Evolutionary conservation across 192 early-diverging fungal genomes (phyloP), one percentile per base, ranked within the genome.

Genomic region (Linnemannia exigua): DNA sequence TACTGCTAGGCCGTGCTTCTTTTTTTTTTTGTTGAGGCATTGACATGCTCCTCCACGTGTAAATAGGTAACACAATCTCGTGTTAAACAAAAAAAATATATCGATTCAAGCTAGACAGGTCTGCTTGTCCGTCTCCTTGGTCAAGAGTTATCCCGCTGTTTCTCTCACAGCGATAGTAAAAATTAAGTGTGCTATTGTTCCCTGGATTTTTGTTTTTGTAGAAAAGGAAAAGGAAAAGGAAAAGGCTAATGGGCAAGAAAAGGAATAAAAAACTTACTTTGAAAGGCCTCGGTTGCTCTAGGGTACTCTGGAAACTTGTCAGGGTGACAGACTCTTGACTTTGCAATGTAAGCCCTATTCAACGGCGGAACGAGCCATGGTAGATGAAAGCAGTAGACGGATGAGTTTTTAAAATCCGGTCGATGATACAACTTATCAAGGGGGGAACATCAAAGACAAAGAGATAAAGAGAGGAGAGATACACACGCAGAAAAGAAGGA

Each of bases 241-340:
- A 44, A 44, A 44, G 3, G 41, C 9, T 25, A 14, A 69, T 38
- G 8, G 33, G n/a, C 2, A 20, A 15, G 0, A 69, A 69, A 31
- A 36, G 20, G 7, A 31, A 33, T 15, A 67, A 7, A 9, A 37
- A 16, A 58, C 79, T 87, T 88, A 91, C 91, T 81, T 80, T 92
- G 91, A 69, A 92, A 92, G 20, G 90, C 89, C 63, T 90, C 89
- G 4, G 91, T 92, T 20, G 91, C 91, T 66, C 89, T 80, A 72
- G 90, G 89, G 67, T 92, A 90, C 37, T 88, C 88, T 33, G 90
- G 91, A 72, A 92, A 92, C 78, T 91, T 91, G 79, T 92, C 91
- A 35, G 91, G 91, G 70, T 92, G 91, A 52, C 91, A 92, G 4
- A 91, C 86, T 67, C 91, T 75, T 47, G 89, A 90, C 75, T 87